Evolutionary conservation across 2,329 filamentous ascomycete genomes (phyloP).

Genomic region (Trichoderma sp.): DNA sequence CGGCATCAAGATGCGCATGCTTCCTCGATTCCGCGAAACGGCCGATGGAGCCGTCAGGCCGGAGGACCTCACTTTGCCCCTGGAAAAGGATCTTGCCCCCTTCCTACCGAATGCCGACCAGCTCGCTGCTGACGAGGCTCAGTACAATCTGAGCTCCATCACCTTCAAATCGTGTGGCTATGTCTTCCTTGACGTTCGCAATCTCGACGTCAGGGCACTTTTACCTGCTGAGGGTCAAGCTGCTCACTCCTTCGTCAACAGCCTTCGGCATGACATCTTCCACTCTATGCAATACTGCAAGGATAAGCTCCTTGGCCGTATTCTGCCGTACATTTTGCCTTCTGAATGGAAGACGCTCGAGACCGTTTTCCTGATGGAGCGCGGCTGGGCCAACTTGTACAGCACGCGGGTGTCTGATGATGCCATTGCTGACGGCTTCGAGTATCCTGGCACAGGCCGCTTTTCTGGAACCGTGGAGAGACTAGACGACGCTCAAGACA

Average conservation of each 20-base stretch:
- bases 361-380: conserved; percentile 40
- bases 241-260: conserved; percentile 10
- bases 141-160: conserved; percentile 44
- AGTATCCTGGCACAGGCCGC: conserved; percentile 43
- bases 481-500: background rate
- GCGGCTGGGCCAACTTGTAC: conserved; percentile 46
- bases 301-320: conserved; percentile 43
- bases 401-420: conserved; percentile 37
- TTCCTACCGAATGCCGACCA: conserved; percentile 18
- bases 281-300: conserved; percentile 42
- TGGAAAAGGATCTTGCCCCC: background rate
- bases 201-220: conserved; percentile 44
- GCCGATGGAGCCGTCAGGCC: background rate
- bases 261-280: conserved; percentile 33
- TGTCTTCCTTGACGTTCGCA: conserved; percentile 46
- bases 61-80: background rate
- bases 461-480: conserved; percentile 44
- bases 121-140: conserved; percentile 37
- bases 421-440: conserved; percentile 43
- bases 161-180: conserved; percentile 66
- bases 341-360: conserved; percentile 39
- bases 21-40: background rate
- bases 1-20: conserved; percentile 36
- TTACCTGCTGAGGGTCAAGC: conserved; percentile 32
- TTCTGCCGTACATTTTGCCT: conserved; percentile 38